Evolutionary conservation across 2,329 filamentous ascomycete species (phyloP), one percentile per base, ranked within the genome.

Genomic region (Diaporthe vaccinii): DNA sequence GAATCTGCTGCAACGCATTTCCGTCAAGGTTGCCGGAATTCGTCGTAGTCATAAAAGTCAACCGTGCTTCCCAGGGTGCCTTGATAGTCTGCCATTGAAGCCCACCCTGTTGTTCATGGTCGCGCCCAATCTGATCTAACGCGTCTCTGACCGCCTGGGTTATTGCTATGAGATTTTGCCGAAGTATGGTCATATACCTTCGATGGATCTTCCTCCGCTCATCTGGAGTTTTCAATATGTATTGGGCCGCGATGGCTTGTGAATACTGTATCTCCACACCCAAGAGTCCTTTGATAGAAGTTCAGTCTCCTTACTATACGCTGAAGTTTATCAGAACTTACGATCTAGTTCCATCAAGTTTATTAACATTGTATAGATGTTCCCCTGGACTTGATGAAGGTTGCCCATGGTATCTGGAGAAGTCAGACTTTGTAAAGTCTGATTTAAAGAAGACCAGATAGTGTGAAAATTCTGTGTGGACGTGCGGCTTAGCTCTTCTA

Each of bases 201-300:
- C 62, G 62, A 51, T 68, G 62, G n/a, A 68, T 51, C 12, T 36
- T 51, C 7, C 3, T 10, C 6, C 62, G 62, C 31, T 49, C 62
- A 36, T 51, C 62, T 7, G 44, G 28, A 9, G 22, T 51, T 9
- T 39, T 34, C 9, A 68, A 25, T 8, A 51, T 17, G 7, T 68
- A 68, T 22, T 68, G 28, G 62, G 62, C 31, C 2, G 44, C 44
- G 4, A 68, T n/a, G 28, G 4, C 62, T 68, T 68, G 62, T 4
- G 44, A 36, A 68, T 68, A 68, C 44, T 68, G 62, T 36, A 51
- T 25, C 22, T 68, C 44, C 8, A 51, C 22, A 4, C 62, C 62
- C 5, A 53, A 8, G 2, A 68, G 62, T 6, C 62, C 62, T 68
- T 15, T 9, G n/a, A 25, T 17, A 22, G 31, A 31, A n/a, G 6